Conservation (phyloP, 148 eudicot genomes). For the Polygonum maritimum region DNA sequence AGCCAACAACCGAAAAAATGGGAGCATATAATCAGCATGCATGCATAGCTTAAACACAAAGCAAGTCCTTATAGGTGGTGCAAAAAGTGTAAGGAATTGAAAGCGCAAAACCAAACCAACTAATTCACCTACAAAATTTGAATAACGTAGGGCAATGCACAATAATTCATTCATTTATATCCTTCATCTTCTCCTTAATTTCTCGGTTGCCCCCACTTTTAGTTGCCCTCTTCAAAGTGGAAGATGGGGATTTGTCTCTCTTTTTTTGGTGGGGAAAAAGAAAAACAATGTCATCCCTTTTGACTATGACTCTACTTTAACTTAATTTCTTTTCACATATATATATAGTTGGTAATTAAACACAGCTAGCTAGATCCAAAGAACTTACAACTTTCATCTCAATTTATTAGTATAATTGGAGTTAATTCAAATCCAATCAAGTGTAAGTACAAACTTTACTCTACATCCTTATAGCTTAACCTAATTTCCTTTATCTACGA, state of each 20-base stretch:
- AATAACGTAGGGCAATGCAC: background rate
- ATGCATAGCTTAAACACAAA: background rate
- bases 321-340: background rate
- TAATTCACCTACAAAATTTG: constrained; percentile 1
- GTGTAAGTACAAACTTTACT: no score
- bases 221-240: constrained; percentile 7
- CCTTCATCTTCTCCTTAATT: constrained; percentile 7
- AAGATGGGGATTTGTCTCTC: constrained; percentile 6
- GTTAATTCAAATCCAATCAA: no score
- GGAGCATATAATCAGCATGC: background rate
- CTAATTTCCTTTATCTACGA: no score
- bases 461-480: no score
- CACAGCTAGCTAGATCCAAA: background rate
- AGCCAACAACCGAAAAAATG: background rate
- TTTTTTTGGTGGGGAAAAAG: background rate
- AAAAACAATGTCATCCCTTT: constrained; percentile 4
- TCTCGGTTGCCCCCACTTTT: background rate
- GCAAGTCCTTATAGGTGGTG: background rate
- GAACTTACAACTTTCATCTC: background rate
- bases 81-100: background rate
- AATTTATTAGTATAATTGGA: no score
- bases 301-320: constrained; percentile 1
- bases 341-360: background rate
- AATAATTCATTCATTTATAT: background rate
- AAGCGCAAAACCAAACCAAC: background rate